Evolutionary conservation across 805 yeast genomes (phyloP).

Genomic region (Isabelozyma heimii): DNA sequence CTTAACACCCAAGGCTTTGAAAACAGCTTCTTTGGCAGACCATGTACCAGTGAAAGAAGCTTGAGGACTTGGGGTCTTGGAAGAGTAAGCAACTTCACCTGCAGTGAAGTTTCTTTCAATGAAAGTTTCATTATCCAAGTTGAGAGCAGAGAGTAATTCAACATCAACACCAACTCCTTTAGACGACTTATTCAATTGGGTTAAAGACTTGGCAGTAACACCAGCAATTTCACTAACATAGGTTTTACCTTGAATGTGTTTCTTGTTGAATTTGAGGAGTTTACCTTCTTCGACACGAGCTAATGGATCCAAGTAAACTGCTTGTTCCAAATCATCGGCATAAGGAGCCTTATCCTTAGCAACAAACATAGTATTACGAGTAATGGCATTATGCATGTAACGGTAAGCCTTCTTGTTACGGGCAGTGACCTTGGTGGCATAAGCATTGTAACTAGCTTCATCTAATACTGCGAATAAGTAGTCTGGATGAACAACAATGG

Average conservation of each 20-base stretch:
- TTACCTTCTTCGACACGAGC: constrained; percentile 61
- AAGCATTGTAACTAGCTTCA: constrained; percentile 65
- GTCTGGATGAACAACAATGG: constrained; percentile 87
- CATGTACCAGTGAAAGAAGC: constrained; percentile 97
- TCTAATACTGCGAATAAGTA: constrained; percentile 84
- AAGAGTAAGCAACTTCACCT: constrained; percentile 77
- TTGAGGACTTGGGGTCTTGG: constrained; percentile 67
- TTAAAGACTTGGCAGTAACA: constrained; percentile 64
- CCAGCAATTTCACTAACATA: constrained; percentile 49
- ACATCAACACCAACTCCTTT: constrained; percentile 96
- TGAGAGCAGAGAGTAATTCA: constrained; percentile 78
- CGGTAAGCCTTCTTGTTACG: constrained; percentile 91
- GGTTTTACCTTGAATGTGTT: constrained; percentile 46
- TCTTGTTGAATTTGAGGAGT: constrained; percentile 47
- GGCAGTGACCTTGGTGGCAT: constrained; percentile 64
- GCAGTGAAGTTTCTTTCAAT: constrained; percentile 88
- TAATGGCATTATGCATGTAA: constrained; percentile 93
- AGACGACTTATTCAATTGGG: constrained; percentile 51
- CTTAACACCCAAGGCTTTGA: constrained; percentile 87
- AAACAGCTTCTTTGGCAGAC: constrained; percentile 99
- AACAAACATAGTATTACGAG: constrained; percentile 85
- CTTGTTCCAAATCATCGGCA: constrained; percentile 79
- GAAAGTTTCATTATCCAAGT: constrained; percentile 86
- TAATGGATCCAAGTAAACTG: constrained; percentile 94
- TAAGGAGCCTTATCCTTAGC: constrained; percentile 95